Evolutionary conservation across 192 early-diverging fungal genomes (phyloP).

Genomic region (Coemansia nantahalensis): DNA sequence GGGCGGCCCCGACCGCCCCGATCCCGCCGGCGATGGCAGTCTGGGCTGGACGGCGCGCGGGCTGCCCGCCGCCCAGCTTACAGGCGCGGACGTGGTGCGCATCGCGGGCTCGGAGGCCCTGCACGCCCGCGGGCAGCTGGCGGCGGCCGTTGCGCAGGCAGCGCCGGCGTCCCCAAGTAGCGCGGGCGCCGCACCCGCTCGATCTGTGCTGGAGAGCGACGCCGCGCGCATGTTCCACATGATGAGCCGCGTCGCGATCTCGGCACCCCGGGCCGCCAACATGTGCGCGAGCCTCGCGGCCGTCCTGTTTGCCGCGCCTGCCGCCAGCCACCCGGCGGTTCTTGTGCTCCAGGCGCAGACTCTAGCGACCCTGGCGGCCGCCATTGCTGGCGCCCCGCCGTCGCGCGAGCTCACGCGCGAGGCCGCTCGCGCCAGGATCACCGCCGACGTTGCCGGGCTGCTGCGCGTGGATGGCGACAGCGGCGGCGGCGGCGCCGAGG

Average conservation of each 20-base stretch:
- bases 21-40: background rate
- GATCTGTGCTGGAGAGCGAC: constrained; percentile 16
- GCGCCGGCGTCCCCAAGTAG: background rate
- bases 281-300: constrained; percentile 11
- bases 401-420: constrained; percentile 4
- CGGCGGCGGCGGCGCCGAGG: constrained; percentile 1
- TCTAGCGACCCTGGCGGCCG: constrained; percentile 15
- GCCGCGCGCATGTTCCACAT: constrained; percentile 40
- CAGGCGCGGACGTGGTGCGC: constrained; percentile 2
- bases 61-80: background rate
- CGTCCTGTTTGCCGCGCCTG: constrained; percentile 7
- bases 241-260: constrained; percentile 30
- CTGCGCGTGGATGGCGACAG: background rate
- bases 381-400: constrained; percentile 1
- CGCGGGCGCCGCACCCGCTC: background rate
- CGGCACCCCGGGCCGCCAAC: constrained; percentile 10
- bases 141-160: constrained; percentile 3
- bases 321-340: background rate
- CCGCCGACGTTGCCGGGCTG: constrained; percentile 2
- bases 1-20: too few relatives aligned
- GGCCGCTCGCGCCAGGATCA: constrained; percentile 12
- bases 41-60: background rate
- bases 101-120: constrained; percentile 6
- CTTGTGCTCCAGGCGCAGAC: constrained; percentile 5
- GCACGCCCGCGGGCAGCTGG: constrained; percentile 7